phyloP scores from a whole-genome alignment of 768 basidiomycete genomes.

The Candolleomyces efflorescens region DNA sequence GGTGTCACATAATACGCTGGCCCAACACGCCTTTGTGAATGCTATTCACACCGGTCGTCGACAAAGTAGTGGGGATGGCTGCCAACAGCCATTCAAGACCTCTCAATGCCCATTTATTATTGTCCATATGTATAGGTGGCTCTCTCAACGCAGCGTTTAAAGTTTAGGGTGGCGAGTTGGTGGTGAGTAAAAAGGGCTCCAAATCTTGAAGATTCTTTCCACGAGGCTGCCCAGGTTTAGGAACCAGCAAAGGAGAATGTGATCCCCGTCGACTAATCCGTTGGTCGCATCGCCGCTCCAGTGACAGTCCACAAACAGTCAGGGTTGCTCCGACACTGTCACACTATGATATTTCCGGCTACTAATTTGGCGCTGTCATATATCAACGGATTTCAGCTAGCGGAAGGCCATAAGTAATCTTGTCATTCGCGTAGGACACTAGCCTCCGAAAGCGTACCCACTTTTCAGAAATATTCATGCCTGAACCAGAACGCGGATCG shows the following conservation, averaged over 20 bases:
- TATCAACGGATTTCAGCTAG: too few species aligned
- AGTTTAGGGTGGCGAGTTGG: slow-evolving; percentile 1
- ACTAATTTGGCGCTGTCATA: too few species aligned
- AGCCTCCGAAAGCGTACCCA: too few species aligned
- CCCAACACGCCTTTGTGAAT: too few species aligned
- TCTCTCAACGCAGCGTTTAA: neutral
- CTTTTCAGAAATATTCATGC: neutral
- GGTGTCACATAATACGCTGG: too few species aligned
- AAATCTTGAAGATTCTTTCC: neutral
- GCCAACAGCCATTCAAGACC: too few species aligned
- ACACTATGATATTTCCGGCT: neutral
- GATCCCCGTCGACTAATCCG: slow-evolving; percentile 4
- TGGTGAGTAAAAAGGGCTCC: neutral
- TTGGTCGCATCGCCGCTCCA: neutral
- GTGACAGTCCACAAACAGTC: neutral
- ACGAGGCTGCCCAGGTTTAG: neutral
- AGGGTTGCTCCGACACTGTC: neutral
- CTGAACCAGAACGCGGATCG: neutral
- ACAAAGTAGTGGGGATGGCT: too few species aligned
- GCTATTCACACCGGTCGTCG: too few species aligned
- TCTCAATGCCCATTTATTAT: too few species aligned
- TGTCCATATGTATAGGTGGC: too few species aligned
- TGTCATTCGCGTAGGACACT: too few species aligned
- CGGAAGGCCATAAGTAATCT: too few species aligned
- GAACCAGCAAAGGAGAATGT: neutral